phyloP scores from a whole-genome alignment of 2,329 filamentous ascomycete species.

The Calycina herbarum region DNA sequence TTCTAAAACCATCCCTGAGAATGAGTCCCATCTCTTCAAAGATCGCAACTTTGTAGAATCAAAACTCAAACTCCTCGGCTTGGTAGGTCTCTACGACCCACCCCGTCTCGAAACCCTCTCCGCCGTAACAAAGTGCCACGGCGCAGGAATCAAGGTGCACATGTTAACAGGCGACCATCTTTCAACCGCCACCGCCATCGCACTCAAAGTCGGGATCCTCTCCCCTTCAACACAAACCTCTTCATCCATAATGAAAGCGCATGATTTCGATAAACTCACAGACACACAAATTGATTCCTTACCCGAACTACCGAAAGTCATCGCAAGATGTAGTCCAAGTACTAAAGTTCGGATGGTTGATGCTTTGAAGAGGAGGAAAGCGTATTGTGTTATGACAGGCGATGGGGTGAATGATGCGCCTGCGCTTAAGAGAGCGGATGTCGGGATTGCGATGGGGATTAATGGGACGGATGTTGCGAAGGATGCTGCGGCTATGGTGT shows the following conservation, averaged over 20 bases:
- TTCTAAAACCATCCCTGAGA: slow-evolving; percentile 38
- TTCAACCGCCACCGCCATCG: slow-evolving; percentile 76
- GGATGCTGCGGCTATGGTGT: slow-evolving; percentile 60
- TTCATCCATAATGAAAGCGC: slow-evolving; percentile 71
- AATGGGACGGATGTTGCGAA: slow-evolving; percentile 60
- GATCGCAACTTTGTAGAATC: slow-evolving; percentile 8
- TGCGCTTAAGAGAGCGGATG: slow-evolving; percentile 63
- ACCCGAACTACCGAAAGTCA: slow-evolving; percentile 74
- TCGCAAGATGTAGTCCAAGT: slow-evolving; percentile 79
- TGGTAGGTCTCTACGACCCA: slow-evolving; percentile 59
- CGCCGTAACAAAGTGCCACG: slow-evolving; percentile 59
- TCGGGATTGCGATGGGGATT: slow-evolving; percentile 65
- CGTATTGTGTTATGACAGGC: slow-evolving; percentile 57
- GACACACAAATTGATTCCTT: slow-evolving; percentile 75
- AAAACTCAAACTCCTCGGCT: slow-evolving; percentile 71
- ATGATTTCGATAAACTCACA: slow-evolving; percentile 74
- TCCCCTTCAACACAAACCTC: slow-evolving; percentile 54
- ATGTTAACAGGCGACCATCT: slow-evolving; percentile 86
- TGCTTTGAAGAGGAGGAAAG: slow-evolving; percentile 73
- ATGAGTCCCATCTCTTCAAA: neutral
- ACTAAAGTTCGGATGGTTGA: slow-evolving; percentile 93
- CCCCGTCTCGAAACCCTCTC: slow-evolving; percentile 57
- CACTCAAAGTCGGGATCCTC: slow-evolving; percentile 69
- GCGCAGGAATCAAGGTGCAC: slow-evolving; percentile 69
- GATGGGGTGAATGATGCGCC: slow-evolving; percentile 51